A percentile compares a stretch with the other conserved stretches of the same genome.
Conservation (phyloP, 2,329 filamentous ascomycete species). For the Colletotrichum camelliae region DNA sequence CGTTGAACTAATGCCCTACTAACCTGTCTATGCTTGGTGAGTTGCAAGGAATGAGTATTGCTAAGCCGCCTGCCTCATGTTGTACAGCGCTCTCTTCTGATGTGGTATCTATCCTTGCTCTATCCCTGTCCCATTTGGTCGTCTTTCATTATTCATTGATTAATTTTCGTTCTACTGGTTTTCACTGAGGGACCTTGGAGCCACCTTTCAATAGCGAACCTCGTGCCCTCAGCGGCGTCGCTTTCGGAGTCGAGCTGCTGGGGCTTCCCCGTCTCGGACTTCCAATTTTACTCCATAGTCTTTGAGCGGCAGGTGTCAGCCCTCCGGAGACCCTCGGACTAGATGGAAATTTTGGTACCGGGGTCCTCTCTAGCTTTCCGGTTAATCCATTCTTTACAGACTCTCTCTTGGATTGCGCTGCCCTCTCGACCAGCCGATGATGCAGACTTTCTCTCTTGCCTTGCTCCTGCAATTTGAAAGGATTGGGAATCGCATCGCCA, state of each 20-base stretch:
- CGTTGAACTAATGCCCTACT: background rate
- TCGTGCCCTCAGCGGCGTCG: constrained; percentile 42
- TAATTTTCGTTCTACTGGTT: background rate
- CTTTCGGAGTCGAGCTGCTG: constrained; percentile 37
- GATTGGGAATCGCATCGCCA: constrained; percentile 71
- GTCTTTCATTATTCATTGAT: background rate
- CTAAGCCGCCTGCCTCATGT: background rate
- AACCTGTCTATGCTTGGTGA: background rate
- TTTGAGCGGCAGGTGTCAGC: constrained; percentile 77
- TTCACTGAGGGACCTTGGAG: constrained; percentile 24
- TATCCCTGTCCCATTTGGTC: background rate
- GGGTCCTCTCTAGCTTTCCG: constrained; percentile 63
- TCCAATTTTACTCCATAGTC: constrained; percentile 68
- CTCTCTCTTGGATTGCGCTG: constrained; percentile 73
- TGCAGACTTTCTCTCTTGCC: constrained; percentile 82
- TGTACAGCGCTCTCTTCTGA: background rate
- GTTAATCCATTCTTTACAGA: constrained; percentile 64
- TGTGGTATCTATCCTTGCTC: background rate
- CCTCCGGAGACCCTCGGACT: constrained; percentile 62
- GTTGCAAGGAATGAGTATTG: background rate
- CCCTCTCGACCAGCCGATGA: constrained; percentile 84
- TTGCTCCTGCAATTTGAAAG: constrained; percentile 79
- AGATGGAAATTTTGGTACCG: constrained; percentile 74
- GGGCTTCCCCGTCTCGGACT: constrained; percentile 43
- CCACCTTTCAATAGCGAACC: constrained; percentile 43